Evolutionary conservation across 352 stramenopile genomes (phyloP).

Genomic region (Blastocystis sp.): DNA sequence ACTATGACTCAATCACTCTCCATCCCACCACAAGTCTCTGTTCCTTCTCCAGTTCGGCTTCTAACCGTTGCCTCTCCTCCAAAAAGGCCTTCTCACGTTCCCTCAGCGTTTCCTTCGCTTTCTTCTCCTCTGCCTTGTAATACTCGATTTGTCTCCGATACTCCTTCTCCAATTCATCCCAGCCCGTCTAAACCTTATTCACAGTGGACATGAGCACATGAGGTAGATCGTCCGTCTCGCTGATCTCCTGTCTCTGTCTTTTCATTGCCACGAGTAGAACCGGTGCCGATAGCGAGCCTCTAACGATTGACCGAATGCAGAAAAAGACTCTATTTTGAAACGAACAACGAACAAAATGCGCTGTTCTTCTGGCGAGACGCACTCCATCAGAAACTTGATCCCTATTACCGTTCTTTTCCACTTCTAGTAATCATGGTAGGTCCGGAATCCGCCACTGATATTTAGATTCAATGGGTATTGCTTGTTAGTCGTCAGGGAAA

Average conservation of each 20-base stretch:
- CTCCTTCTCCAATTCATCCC: conserved; percentile 19
- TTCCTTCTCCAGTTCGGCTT: conserved; percentile 30
- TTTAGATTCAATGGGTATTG: conserved; percentile 81
- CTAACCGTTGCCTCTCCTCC: conserved; percentile 1
- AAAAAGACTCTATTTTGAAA: neutral
- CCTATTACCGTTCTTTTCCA: neutral
- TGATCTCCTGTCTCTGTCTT: conserved; percentile 1
- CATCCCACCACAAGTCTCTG: neutral
- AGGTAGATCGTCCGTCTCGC: neutral
- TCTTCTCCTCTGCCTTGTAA: conserved; percentile 27
- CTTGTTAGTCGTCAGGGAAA: conserved; percentile 86
- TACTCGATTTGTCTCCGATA: conserved; percentile 57
- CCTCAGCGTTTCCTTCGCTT: conserved; percentile 36
- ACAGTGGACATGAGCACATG: neutral
- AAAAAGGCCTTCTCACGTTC: conserved; percentile 41
- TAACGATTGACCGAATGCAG: neutral
- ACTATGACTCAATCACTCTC: neutral
- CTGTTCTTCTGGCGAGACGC: neutral
- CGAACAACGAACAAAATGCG: neutral
- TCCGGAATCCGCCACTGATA: neutral
- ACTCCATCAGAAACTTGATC: neutral
- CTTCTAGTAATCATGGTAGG: conserved; percentile 59
- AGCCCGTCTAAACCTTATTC: conserved; percentile 15
- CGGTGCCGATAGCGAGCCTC: neutral
- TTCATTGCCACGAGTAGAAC: conserved; percentile 7